Base-by-base conservation (phyloP, 768 basidiomycete genomes). In the Aureoboletus auriporus region DNA sequence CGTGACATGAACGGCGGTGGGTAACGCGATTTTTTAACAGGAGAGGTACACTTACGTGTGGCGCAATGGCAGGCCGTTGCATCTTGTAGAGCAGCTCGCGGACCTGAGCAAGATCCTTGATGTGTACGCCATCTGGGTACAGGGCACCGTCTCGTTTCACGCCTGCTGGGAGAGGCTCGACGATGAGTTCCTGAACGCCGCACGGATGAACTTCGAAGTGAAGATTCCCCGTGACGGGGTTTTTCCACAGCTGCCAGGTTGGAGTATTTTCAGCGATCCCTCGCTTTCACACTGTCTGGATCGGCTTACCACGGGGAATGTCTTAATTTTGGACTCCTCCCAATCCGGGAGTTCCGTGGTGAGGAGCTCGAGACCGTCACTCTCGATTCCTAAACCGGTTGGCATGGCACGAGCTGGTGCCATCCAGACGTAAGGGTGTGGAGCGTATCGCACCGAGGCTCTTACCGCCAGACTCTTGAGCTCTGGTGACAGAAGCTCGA, bases 381-480 rank as follows among this genome's bases (percentile, higher is more conserved):
- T 73, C 65, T 86, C 87, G 57, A 93, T 84, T 1, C 91, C 92
- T 8, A 95, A 71, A 6, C 91, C 92, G 17, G 89, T 92, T 0
- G 88, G 72, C 58, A 82, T 64, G 0, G 89, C 83, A 48, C 74
- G 79, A 1, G 89, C 82, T 14, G 83, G 78, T 0, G 86, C 77
- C 89, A 94, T 93, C 90, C 90, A 93, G 33, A 92, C 84, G 63
- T 91, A 93, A 1, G 91, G 89, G 50, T 92, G 89, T 10, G 91
- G 89, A 5, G 87, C 80, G 62, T 92, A 93, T 60, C 73, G 78
- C 45, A 91, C 89, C 55, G 73, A 80, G 8, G 82, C 67, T 17
- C 92, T 75, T 17, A 93, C 86, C 0, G 89, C 89, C 5, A 94
- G 64, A 53, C 84, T 88, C 77, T 93, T 91, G 53, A 83, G 69